phyloP scores from a whole-genome alignment of 2,329 filamentous ascomycete genomes.

The Sclerotinia trifoliorum region DNA sequence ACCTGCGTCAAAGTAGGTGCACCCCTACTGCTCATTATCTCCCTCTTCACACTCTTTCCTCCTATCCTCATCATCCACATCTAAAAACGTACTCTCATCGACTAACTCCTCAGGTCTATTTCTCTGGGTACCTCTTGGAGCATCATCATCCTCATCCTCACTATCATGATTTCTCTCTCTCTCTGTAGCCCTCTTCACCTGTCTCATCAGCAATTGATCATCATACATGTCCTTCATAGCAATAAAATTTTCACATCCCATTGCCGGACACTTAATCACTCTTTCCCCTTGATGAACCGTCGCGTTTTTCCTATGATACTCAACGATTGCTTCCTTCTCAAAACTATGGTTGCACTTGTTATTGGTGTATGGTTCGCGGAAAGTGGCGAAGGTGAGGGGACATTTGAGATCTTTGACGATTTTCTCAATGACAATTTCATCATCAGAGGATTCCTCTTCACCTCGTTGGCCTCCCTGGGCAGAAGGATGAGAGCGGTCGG shows the following conservation, averaged over 20 bases:
- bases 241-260: slow-evolving; percentile 60
- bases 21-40: neutral
- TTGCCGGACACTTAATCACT: slow-evolving; percentile 58
- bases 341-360: slow-evolving; percentile 70
- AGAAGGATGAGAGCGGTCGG: slow-evolving; percentile 22
- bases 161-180: slow-evolving; percentile 47
- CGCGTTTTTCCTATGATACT: slow-evolving; percentile 41
- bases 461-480: neutral
- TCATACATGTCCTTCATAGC: slow-evolving; percentile 52
- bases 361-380: slow-evolving; percentile 66
- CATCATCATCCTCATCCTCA: slow-evolving; percentile 41
- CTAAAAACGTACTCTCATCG: slow-evolving; percentile 12
- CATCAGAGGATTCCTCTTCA: slow-evolving; percentile 51
- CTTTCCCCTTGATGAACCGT: slow-evolving; percentile 19
- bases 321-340: slow-evolving; percentile 62
- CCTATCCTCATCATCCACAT: slow-evolving; percentile 9
- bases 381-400: slow-evolving; percentile 63
- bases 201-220: slow-evolving; percentile 56
- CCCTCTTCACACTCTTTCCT: neutral
- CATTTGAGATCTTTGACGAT: slow-evolving; percentile 67
- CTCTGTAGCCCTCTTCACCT: slow-evolving; percentile 54
- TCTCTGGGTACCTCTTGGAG: neutral
- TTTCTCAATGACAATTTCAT: slow-evolving; percentile 66
- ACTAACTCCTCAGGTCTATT: slow-evolving; percentile 3
- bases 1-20: slow-evolving; percentile 2